Conservation (phyloP, 1,284 basidiomycete genomes). For the Apiotrichum veenhuisii region DNA sequence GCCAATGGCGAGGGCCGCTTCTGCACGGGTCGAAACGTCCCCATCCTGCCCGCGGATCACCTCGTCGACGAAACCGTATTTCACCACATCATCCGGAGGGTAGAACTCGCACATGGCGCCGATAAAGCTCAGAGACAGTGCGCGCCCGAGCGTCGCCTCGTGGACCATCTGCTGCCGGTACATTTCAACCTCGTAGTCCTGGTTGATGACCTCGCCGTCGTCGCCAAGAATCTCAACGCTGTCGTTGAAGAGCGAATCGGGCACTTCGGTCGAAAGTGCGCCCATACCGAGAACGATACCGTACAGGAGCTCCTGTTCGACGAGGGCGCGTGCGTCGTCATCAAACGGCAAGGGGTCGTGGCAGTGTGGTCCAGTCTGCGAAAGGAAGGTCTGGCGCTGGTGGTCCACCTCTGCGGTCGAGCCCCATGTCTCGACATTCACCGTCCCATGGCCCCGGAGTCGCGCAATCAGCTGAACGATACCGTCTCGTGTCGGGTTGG, state of each 20-base stretch:
- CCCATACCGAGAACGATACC: constrained; percentile 86
- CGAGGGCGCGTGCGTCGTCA: constrained; percentile 57
- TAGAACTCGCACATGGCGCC: constrained; percentile 58
- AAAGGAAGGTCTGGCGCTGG: constrained; percentile 33
- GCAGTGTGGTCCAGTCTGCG: constrained; percentile 46
- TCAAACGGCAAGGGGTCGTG: constrained; percentile 55
- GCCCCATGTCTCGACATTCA: constrained; percentile 40
- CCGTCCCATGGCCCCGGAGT: constrained; percentile 32
- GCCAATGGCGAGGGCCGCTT: constrained; percentile 84
- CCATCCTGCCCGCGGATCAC: constrained; percentile 75
- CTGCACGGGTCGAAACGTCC: constrained; percentile 76
- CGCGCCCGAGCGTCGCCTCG: constrained; percentile 79
- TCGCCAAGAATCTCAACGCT: constrained; percentile 18
- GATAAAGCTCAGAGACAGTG: constrained; percentile 90
- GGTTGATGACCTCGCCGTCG: constrained; percentile 16
- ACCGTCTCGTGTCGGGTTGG: constrained; percentile 67
- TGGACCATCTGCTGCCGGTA: constrained; percentile 48
- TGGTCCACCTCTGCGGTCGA: constrained; percentile 18
- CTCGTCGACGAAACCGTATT: constrained; percentile 69
- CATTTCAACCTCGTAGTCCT: constrained; percentile 26
- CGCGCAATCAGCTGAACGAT: constrained; percentile 71
- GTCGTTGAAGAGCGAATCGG: constrained; percentile 36
- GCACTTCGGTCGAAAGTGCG: constrained; percentile 59
- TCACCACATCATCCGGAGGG: constrained; percentile 59
- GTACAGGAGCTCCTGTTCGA: constrained; percentile 73